Base-by-base conservation (phyloP, 768 basidiomycete species). In the Rhizopogon vesiculosus region DNA sequence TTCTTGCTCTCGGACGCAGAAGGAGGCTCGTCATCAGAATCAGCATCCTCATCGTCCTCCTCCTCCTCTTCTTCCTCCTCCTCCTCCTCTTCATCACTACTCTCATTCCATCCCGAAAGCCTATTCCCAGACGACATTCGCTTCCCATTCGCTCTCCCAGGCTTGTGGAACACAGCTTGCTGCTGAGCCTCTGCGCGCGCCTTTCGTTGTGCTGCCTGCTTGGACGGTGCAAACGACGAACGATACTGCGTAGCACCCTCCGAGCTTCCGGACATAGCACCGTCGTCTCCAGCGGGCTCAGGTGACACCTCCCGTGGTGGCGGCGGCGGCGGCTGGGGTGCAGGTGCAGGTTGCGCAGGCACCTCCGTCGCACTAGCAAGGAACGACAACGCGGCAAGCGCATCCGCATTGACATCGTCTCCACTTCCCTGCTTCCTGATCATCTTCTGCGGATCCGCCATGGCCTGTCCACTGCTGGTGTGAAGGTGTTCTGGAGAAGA, bases 161-260 rank as follows among this genome's bases (percentile, higher is more conserved):
- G 94, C 63, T 81, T 82, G 55, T 86, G 83, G 43, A 77, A 82
- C 10, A 89, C 92, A 41, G 88, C 88, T 42, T 92, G 83, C 33
- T 87, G 82, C 1, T 91, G 91, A 10, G 88, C 91, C 64, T 95
- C 86, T 13, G 82, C 78, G 66, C 89, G 91, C 7, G 90, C 89
- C 62, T 89, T 88, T 52, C 96, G 81, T 65, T 98, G 87, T 19
- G 84, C 83, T 40, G 93, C 93, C 59, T 87, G 84, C 64, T 82
- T 89, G 16, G 89, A 91, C 2, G 87, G 87, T 0, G 93, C 90
- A 66, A 98, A 98, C 3, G 95, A 93, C 0, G 93, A 95, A 52
- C 84, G 85, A 72, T 80, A 89, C 53, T 82, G 80, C 1, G 71
- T 61, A 42, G 55, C 61, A 18, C 67, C 66, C 42, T 69, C 71